Conservation (phyloP, 257 asterid genomes). For the Nicotiana tomentosiformis region DNA sequence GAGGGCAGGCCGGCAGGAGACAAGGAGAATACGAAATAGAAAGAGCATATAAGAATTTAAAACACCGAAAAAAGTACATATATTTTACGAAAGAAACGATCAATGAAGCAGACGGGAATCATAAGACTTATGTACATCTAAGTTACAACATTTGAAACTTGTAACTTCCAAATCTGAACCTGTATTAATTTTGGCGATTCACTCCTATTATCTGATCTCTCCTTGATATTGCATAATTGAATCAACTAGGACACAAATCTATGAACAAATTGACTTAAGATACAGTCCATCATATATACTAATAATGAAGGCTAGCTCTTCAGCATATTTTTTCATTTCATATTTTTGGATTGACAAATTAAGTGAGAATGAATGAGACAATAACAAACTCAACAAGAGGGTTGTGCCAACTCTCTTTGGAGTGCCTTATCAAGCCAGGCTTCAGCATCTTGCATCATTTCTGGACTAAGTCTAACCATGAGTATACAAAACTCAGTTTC, state of each 20-base stretch:
- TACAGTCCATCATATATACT: neutral
- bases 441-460: conserved; percentile 80
- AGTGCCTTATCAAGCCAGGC: conserved; percentile 78
- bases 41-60: too few relatives aligned
- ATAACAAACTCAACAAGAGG: neutral
- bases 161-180: neutral
- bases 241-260: neutral
- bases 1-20: too few relatives aligned
- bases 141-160: neutral
- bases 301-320: neutral
- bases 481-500: conserved; percentile 67
- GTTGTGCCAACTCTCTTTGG: conserved; percentile 17
- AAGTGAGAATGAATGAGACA: too few relatives aligned
- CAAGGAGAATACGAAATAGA: too few relatives aligned
- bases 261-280: neutral
- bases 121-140: too few relatives aligned
- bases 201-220: neutral
- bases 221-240: neutral
- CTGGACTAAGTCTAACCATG: conserved; percentile 87
- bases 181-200: neutral
- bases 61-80: too few relatives aligned
- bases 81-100: too few relatives aligned
- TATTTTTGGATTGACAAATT: neutral
- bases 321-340: neutral
- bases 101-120: too few relatives aligned